Evolutionary conservation across 371 early-diverging fungal genomes (phyloP), one percentile per base, ranked within the genome.

Genomic region (Syncephalastrum contaminatum): DNA sequence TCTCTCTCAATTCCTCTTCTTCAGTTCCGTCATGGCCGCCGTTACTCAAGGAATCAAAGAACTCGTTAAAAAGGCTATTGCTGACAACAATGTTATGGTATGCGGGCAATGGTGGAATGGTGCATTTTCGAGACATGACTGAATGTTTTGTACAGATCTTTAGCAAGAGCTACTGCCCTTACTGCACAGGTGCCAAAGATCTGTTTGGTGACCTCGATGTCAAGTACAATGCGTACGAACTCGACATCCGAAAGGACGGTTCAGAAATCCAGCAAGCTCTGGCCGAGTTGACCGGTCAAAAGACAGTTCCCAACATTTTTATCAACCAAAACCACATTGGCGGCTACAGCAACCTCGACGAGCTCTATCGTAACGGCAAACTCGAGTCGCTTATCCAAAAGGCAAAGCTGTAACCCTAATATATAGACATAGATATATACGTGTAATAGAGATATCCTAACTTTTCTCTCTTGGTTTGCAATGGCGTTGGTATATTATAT

Each of bases 251-350:
- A 14, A 40, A 70, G 12, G 77, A 95, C 58, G 96, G 97, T 13
- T 48, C 66, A 40, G 85, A 80, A 3, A 93, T 96, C 54, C 96
- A 95, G 68, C 62, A 57, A 10, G 84, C 84, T 39, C 82, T 97
- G 21, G 57, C 54, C 1, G 75, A 84, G 52, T 62, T 87, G 59
- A 93, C 92, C 10, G 81, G 85, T 0, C 94, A 95, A 78, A 76
- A 86, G 21, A 93, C 94, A 4, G 96, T 96, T 25, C 97, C 97
- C 53, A 95, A 94, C 71, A 88, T 95, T 53, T 96, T 93, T 70
- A 85, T 93, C 60, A 77, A 83, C 20, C 75, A 80, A 42, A 66
- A 85, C 42, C 94, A 94, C 59, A 67, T 95, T 60, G 97, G 96
- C 44, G 96, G 96, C n/a, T 88, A 82, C 58, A 88, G 88, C 44